Percentiles rank a stretch among this genome's conserved stretches.
phyloP scores from a whole-genome alignment of 306 rosid species.

The Medicago truncatula region MtrunA17r5.0-ANR NC_053042.1:19994501-19995000 shows the following conservation, averaged over 20 bases:
- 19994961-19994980: conserved; percentile 71
- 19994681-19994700: conserved; percentile 70
- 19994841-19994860: conserved; percentile 85
- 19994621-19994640: conserved; percentile 63
- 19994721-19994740: conserved; percentile 69
- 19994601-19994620: conserved; percentile 74
- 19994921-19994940: conserved; percentile 57
- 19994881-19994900: conserved; percentile 73
- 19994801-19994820: conserved; percentile 60
- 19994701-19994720: conserved; percentile 58
- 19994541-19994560: conserved; percentile 70
- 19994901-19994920: conserved; percentile 52
- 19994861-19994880: conserved; percentile 84
- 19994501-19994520: conserved; percentile 71
- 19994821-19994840: conserved; percentile 72
- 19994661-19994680: conserved; percentile 64
- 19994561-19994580: conserved; percentile 62
- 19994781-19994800: conserved; percentile 42
- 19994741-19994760: conserved; percentile 74
- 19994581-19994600: conserved; percentile 85
- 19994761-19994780: conserved; percentile 61
- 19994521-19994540: conserved; percentile 63
- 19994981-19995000: conserved; percentile 91
- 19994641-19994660: conserved; percentile 71
- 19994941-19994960: conserved; percentile 65